A percentile compares a stretch with the other conserved stretches of the same genome.
Conservation (phyloP, 192 early-diverging fungal species). For the Piromyces sp. region DNA sequence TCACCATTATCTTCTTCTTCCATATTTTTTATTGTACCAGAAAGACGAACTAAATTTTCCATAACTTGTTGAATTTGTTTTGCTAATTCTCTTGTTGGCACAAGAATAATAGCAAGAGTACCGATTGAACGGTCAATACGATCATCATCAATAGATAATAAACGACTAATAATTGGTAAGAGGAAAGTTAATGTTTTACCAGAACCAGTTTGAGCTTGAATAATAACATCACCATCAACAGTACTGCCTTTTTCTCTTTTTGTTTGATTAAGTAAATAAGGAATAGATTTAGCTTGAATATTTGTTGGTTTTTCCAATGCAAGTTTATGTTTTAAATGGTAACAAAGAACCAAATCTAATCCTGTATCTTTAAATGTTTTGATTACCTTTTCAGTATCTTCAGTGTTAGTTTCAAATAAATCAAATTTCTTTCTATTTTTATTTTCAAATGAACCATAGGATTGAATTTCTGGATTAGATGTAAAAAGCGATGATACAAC, state of each 20-base stretch:
- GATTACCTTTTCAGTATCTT: not conserved
- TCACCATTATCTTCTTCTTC: not conserved
- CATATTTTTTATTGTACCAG: not conserved
- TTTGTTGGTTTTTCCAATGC: conserved; percentile 61
- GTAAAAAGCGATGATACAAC: not conserved
- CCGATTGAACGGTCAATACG: conserved; percentile 58
- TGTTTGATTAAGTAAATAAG: conserved; percentile 40
- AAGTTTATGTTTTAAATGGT: conserved; percentile 54
- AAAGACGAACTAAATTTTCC: conserved; percentile 34
- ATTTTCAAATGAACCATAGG: not conserved
- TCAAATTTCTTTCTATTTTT: not conserved
- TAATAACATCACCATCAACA: conserved; percentile 58
- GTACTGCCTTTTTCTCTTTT: conserved; percentile 17
- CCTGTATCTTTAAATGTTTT: conserved; percentile 61
- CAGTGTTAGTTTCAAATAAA: not conserved
- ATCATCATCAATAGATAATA: conserved; percentile 48
- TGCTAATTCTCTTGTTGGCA: conserved; percentile 94
- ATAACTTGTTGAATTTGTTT: conserved; percentile 77
- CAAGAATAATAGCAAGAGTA: conserved; percentile 77
- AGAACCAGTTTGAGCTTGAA: conserved; percentile 92
- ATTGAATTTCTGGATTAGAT: not conserved
- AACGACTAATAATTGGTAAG: conserved; percentile 73
- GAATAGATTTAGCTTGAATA: conserved; percentile 77
- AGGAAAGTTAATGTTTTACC: conserved; percentile 94
- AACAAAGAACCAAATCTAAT: conserved; percentile 46